phyloP scores from a whole-genome alignment of 2,329 filamentous ascomycete species.

The Cladobotryum mycophilum region DNA sequence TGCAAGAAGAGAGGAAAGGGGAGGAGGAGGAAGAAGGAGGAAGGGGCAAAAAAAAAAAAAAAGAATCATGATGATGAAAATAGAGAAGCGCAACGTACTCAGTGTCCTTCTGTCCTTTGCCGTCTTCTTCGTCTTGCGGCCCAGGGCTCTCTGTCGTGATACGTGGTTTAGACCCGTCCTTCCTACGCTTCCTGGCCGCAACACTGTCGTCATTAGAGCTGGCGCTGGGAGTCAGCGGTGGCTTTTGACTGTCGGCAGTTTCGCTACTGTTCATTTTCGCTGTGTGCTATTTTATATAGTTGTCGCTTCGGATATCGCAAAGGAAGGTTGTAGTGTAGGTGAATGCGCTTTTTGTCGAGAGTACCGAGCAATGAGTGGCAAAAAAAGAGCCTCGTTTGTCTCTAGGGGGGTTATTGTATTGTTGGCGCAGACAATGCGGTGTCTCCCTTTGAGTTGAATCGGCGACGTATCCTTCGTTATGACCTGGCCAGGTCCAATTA shows the following conservation, averaged over 20 bases:
- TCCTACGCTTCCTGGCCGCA: constrained; percentile 64
- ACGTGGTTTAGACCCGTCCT: constrained; percentile 68
- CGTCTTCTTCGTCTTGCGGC: not conserved
- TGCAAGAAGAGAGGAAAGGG: constrained; percentile 35
- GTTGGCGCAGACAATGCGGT: too few species aligned
- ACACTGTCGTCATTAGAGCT: constrained; percentile 25
- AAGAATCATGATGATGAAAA: not conserved
- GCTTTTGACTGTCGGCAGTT: not conserved
- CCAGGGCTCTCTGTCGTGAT: constrained; percentile 57
- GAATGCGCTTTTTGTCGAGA: too few species aligned
- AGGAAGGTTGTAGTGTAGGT: too few species aligned
- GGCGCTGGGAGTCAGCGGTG: constrained; percentile 3
- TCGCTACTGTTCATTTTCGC: not conserved
- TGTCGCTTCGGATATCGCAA: too few species aligned
- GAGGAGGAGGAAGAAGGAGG: constrained; percentile 32
- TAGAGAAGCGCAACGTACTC: not conserved
- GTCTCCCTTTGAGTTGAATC: too few species aligned
- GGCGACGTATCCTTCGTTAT: too few species aligned
- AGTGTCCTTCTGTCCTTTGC: constrained; percentile 1
- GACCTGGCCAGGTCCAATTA: too few species aligned
- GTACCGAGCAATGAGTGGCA: too few species aligned
- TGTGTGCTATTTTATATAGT: too few species aligned
- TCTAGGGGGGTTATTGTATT: too few species aligned
- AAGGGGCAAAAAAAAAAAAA: constrained; percentile 26
- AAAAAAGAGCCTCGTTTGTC: too few species aligned